Base-by-base conservation (phyloP, 345 rosid species). In the Nasturtium officinale region DNA sequence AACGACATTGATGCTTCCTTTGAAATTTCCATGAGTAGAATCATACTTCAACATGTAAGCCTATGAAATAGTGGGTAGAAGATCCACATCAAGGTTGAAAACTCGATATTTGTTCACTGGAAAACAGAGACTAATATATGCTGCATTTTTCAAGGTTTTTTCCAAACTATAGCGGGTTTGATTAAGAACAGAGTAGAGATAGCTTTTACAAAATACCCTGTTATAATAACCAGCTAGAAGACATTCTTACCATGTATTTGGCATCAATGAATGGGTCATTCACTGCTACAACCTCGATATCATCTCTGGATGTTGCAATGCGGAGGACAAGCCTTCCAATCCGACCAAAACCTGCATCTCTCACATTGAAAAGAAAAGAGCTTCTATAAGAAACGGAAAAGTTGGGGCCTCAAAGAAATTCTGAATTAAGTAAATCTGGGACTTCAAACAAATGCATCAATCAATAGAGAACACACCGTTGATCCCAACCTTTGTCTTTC, bases 1-100 rank as follows among this genome's bases (percentile, higher is more conserved):
- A 80, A 96, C 55, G 56, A 90, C 99, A 48, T 69, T 83, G 79
- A 95, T 75, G 72, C 81, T 78, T 75, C 94, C 99, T 30, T 85
- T 78, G 69, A 86, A 90, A 81, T 78, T 78, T 52, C 99, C 98
- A 76, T 95, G 99, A 70, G 99, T 95, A 11, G 99, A 95, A 79
- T 95, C 99, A 26, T 95, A 95, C 83, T 87, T 95, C 63, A 92
- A 75, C 99, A 95, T 91, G 82, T 95, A 95, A 79, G 97, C 98
- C 99, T 95, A 85, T 37, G 61, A 38, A 79, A 50, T 17, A 61
- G 47, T 43, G 46, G 17, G 38, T 1, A 54, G 26, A 69, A 53
- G 70, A 23, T 75, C 18, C 21, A 55, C 17, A 23, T 50, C 37
- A 75, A 58, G 47, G 35, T 30, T 25, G 9, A 51, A 53, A 69